Conservation (phyloP, 169 alveolate species). For the Babesia ovata region DNA sequence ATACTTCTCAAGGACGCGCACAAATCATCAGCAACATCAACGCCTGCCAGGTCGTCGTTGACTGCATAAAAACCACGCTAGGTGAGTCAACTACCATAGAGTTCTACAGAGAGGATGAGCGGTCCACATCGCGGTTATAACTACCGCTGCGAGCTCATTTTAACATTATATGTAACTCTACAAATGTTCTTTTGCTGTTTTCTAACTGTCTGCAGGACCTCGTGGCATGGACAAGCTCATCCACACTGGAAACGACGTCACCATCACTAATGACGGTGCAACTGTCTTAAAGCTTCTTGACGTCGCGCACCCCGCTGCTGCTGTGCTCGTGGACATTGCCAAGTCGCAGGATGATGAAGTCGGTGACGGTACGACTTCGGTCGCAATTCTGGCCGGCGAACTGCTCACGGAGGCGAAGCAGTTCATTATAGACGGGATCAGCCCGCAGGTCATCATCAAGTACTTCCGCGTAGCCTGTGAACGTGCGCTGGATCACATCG, state of each 20-base stretch:
- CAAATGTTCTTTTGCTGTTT: background rate
- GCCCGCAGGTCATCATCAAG: conserved; percentile 92
- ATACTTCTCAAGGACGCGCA: conserved; percentile 93
- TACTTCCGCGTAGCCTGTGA: conserved; percentile 92
- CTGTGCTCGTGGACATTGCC: conserved; percentile 94
- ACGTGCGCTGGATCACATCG: conserved; percentile 71
- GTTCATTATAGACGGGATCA: conserved; percentile 95
- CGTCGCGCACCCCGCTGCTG: conserved; percentile 98
- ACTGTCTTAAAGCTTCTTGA: conserved; percentile 92
- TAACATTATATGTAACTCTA: background rate
- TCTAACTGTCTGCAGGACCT: conserved; percentile 86
- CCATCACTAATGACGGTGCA: conserved; percentile 99
- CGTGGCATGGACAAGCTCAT: conserved; percentile 98
- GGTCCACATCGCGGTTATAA: background rate
- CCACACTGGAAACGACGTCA: conserved; percentile 84
- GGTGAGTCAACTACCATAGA: conserved; percentile 50
- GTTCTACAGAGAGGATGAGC: conserved; percentile 78
- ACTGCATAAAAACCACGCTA: conserved; percentile 91
- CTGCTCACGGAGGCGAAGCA: conserved; percentile 92
- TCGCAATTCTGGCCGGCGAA: conserved; percentile 94
- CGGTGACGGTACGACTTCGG: conserved; percentile 96
- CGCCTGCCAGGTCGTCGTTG: conserved; percentile 93
- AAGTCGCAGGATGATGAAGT: conserved; percentile 96
- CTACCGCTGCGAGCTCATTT: too few relatives aligned
- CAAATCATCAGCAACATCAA: conserved; percentile 94